Base-by-base conservation (phyloP, 805 yeast species). In the Wickerhamomyces chambardii region DNA sequence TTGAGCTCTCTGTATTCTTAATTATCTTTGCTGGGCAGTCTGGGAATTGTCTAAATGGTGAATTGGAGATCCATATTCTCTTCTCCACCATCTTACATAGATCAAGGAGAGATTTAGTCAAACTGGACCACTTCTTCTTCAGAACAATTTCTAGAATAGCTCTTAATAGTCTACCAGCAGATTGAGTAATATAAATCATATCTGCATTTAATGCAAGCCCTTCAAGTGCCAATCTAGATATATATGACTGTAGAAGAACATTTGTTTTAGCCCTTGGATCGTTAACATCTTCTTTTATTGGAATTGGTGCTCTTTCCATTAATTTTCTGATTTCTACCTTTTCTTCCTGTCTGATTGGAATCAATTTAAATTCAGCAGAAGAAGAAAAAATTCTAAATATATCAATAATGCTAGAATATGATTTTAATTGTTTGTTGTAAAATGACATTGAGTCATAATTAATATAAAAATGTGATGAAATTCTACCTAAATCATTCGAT, bases 161-260 rank as follows among this genome's bases (percentile, higher is more conserved):
- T 38, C 97, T 63, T 37, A 89, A 64, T 28, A 92, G 57, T 51
- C 99, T 70, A 4, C 94, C 90, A 1, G 96, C 97, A 29, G 94
- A 85, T 56, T 92, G 97, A 0, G 92, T 83, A 29, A 92, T 75
- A 52, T 84, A 92, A 4, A 85, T 68, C 95, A 89, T 86, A 61
- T 92, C 99, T 1, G 95, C 77, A 70, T 82, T 76, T 40, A 94
- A 59, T 0, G 97, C 96, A 61, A 85, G 84, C 0, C 97, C 97
- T 1, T 83, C 92, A 15, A 92, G 62, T 9, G 66, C 61, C 17
- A 89, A 61, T 27, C 78, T 59, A 1, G 96, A 83, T n/a, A 92
- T 84, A 48, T 84, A 86, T 0, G 95, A 73, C 51, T 92, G 98
- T 11, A 92, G 59, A 27, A 92, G 56, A 7, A 86, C 74, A 44